These are phyloP conservation scores for Blastobotrys arbuscula DNA, from an alignment of 1,139 yeast species.

Conservation along the genomic window DNA sequence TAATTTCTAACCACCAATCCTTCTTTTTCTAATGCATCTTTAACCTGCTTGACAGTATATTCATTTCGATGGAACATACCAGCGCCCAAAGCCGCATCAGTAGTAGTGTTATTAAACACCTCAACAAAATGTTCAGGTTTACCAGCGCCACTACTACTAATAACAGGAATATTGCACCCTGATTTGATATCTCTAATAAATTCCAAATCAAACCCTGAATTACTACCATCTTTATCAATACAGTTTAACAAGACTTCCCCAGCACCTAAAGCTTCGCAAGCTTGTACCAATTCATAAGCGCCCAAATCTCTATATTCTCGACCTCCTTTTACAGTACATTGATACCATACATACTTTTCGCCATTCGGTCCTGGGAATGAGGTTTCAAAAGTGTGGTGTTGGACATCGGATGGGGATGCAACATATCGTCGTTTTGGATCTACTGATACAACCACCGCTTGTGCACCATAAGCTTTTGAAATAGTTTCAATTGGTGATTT, in stretches of 20 bases:
- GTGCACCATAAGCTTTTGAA: constrained; percentile 85
- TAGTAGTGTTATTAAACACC: constrained; percentile 71
- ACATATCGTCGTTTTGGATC: constrained; percentile 90
- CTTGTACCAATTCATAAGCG: constrained; percentile 79
- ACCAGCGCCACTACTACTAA: constrained; percentile 97
- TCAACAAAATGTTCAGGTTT: constrained; percentile 82
- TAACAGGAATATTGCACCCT: constrained; percentile 81
- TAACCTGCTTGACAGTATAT: constrained; percentile 79
- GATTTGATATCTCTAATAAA: constrained; percentile 69
- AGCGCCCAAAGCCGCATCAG: constrained; percentile 97
- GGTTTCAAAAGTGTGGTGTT: constrained; percentile 54
- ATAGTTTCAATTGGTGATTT: constrained; percentile 85
- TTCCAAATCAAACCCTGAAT: constrained; percentile 86
- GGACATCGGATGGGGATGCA: constrained; percentile 50
- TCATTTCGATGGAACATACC: constrained; percentile 97
- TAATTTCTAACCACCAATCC: constrained; percentile 43
- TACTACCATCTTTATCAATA: constrained; percentile 93
- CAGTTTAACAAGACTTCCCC: constrained; percentile 91
- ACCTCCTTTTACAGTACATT: constrained; percentile 95
- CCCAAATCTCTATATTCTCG: constrained; percentile 86
- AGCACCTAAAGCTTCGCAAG: constrained; percentile 92
- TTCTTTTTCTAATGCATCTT: constrained; percentile 49
- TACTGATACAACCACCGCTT: constrained; percentile 94
- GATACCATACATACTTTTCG: constrained; percentile 84
- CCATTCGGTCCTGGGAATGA: constrained; percentile 71